A percentile compares a stretch with the other conserved stretches of the same genome.
phyloP scores from a whole-genome alignment of 1,284 basidiomycete genomes.

The Puccinia polysora region DNA sequence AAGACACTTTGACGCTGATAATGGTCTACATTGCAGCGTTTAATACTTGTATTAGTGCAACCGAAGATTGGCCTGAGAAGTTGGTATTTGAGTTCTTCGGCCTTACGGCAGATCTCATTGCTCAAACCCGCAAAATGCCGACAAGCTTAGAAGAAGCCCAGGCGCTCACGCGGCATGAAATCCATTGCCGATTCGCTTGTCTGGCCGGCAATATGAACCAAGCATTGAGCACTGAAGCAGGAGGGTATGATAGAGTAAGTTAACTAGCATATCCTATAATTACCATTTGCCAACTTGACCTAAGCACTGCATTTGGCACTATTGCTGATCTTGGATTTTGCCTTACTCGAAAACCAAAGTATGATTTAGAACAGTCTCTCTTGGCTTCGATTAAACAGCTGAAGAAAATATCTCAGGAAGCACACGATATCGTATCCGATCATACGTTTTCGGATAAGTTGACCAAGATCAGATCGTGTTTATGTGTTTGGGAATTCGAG shows the following conservation, averaged over 20 bases:
- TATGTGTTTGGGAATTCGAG: conserved; percentile 44
- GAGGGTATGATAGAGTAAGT: conserved; percentile 16
- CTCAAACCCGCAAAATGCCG: conserved; percentile 36
- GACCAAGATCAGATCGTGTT: conserved; percentile 25
- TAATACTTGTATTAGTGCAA: conserved; percentile 34
- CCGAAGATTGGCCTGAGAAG: conserved; percentile 31
- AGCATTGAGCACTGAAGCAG: conserved; percentile 8
- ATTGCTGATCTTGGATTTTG: background rate
- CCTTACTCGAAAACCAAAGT: conserved; percentile 1
- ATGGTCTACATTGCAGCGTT: too few relatives aligned
- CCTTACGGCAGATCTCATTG: conserved; percentile 39
- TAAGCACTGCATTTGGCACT: background rate
- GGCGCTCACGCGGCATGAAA: conserved; percentile 27
- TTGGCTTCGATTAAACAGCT: conserved; percentile 9
- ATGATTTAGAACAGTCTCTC: conserved; percentile 21
- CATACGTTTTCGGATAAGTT: conserved; percentile 8
- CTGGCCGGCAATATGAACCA: conserved; percentile 33
- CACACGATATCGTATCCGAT: conserved; percentile 14
- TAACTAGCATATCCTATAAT: too few relatives aligned
- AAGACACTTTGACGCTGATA: too few relatives aligned
- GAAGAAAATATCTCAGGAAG: conserved; percentile 21
- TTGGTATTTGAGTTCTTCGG: conserved; percentile 34
- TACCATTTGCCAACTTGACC: too few relatives aligned
- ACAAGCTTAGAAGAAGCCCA: conserved; percentile 27
- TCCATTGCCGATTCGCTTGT: conserved; percentile 39